Evolutionary conservation across 106 monocot species (phyloP).

Genomic region (Gastrodia elata): DNA sequence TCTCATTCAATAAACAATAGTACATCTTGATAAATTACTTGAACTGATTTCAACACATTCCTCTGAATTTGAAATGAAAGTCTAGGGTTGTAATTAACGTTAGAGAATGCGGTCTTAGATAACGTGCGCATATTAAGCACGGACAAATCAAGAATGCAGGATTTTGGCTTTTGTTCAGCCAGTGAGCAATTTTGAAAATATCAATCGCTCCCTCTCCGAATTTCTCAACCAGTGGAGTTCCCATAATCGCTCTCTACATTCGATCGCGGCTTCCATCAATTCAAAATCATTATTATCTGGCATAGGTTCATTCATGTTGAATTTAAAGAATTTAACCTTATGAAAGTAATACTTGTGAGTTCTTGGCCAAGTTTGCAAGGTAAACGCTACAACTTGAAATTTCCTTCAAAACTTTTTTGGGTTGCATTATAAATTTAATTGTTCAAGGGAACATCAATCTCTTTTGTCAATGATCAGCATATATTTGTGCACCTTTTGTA

Average conservation of each 20-base stretch:
- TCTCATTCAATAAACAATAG: too few species aligned
- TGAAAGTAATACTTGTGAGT: not conserved
- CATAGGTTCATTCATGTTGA: not conserved
- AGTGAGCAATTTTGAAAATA: conserved; percentile 6
- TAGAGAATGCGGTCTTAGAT: too few species aligned
- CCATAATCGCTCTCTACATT: conserved; percentile 10
- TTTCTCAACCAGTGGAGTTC: conserved; percentile 18
- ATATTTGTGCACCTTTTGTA: not conserved
- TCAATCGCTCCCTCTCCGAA: conserved; percentile 18
- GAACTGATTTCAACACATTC: too few species aligned
- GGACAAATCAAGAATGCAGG: too few species aligned
- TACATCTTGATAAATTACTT: too few species aligned
- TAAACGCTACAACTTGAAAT: not conserved
- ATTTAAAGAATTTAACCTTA: not conserved
- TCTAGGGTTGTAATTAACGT: too few species aligned
- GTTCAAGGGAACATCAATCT: not conserved
- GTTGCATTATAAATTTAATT: not conserved
- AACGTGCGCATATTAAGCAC: too few species aligned
- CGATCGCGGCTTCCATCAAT: conserved; percentile 12
- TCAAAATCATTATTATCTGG: not conserved
- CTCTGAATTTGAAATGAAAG: too few species aligned
- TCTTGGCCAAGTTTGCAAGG: not conserved
- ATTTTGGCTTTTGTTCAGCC: conserved; percentile 2
- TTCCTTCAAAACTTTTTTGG: not conserved
- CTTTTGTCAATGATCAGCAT: not conserved